Conservation (phyloP, 129 eudicot genomes). For the Flaveria brownii region DNA sequence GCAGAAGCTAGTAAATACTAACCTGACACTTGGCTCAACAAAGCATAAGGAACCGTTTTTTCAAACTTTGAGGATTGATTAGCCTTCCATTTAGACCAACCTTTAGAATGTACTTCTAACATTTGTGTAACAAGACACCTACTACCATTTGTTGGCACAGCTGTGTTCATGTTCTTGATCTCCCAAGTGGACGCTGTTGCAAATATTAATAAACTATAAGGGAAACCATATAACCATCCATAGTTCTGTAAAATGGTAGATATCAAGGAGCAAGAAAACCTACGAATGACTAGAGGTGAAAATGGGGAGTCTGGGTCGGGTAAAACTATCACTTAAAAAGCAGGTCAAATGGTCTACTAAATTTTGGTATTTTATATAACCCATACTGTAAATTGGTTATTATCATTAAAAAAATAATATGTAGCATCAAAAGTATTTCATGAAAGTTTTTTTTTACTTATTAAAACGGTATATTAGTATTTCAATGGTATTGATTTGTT, state of each 20-base stretch:
- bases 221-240: background rate
- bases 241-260: conserved; percentile 4
- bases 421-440: background rate
- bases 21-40: conserved; percentile 96
- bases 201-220: conserved; percentile 14
- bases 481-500: background rate
- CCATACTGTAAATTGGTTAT: background rate
- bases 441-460: background rate
- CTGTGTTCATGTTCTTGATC: conserved; percentile 54
- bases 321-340: background rate
- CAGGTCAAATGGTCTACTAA: background rate
- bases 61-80: conserved; percentile 64
- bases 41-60: conserved; percentile 68
- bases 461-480: background rate
- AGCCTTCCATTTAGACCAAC: conserved; percentile 79
- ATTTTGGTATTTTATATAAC: background rate
- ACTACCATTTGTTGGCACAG: conserved; percentile 38
- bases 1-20: conserved; percentile 23
- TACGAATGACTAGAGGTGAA: background rate
- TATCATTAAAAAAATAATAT: background rate
- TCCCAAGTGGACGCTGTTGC: conserved; percentile 93
- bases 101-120: conserved; percentile 63
- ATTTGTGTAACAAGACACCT: conserved; percentile 82
- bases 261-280: background rate
- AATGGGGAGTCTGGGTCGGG: background rate